A percentile compares a stretch with the other conserved stretches of the same genome.
These are phyloP conservation scores for Marasmius tenuissimus DNA, from an alignment of 1,284 basidiomycete genomes.

Conservation along the genomic window DNA sequence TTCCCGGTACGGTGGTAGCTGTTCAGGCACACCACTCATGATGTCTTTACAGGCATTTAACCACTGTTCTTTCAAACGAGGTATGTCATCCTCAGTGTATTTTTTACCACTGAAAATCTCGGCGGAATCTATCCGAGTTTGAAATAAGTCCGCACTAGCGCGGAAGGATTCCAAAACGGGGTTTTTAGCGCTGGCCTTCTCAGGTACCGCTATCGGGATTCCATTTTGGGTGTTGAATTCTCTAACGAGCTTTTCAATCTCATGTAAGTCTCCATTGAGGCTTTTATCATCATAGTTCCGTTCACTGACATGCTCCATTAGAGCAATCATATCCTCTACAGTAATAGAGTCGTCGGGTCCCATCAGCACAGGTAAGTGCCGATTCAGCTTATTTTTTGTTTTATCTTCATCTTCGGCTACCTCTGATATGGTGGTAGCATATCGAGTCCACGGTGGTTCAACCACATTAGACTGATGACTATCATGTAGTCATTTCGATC, in stretches of 20 bases:
- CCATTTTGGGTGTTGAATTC: neutral
- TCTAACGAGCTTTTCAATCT: neutral
- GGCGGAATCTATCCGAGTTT: neutral
- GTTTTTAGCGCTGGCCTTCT: neutral
- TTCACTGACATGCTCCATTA: neutral
- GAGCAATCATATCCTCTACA: neutral
- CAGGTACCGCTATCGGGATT: neutral
- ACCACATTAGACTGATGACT: neutral
- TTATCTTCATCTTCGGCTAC: neutral
- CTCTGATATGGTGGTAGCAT: neutral
- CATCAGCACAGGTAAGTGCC: neutral
- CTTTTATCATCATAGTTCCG: neutral
- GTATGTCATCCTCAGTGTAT: neutral
- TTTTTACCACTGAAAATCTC: neutral
- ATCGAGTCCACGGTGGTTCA: neutral
- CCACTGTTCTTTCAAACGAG: neutral
- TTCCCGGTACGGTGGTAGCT: neutral
- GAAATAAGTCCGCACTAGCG: neutral
- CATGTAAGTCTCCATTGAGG: neutral
- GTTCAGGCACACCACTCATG: neutral
- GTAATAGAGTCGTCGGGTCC: neutral
- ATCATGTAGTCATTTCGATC: neutral
- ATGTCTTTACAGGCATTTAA: neutral
- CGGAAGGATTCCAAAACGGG: neutral
- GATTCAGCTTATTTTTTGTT: neutral